phyloP scores from a whole-genome alignment of 2,329 filamentous ascomycete genomes.

The Calonectria honghensis region DNA sequence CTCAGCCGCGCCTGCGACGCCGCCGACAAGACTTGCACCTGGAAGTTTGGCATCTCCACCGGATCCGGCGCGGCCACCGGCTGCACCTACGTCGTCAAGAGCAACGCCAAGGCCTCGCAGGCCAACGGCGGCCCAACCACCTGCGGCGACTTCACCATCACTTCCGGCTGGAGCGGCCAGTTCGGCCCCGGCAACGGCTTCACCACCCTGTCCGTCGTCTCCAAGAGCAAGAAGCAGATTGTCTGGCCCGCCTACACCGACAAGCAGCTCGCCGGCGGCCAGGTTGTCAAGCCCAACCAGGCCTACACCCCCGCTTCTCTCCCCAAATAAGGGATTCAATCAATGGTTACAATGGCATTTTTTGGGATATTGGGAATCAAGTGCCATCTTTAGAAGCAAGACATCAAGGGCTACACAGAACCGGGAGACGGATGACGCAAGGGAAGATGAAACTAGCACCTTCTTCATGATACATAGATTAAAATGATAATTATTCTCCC shows the following conservation, averaged over 20 bases:
- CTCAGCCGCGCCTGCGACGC: conserved; percentile 64
- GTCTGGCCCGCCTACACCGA: conserved; percentile 73
- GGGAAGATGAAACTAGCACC: conserved; percentile 9
- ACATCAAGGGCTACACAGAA: background rate
- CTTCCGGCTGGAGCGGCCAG: conserved; percentile 73
- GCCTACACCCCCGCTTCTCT: conserved; percentile 62
- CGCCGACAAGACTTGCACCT: conserved; percentile 64
- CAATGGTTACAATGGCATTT: background rate
- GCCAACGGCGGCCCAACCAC: conserved; percentile 61
- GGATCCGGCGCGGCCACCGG: conserved; percentile 61
- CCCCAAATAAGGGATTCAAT: conserved; percentile 41
- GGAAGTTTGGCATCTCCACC: conserved; percentile 66
- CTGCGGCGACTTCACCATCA: conserved; percentile 71
- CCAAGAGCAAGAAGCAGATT: conserved; percentile 66
- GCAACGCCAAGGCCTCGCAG: conserved; percentile 57
- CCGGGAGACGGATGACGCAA: conserved; percentile 10
- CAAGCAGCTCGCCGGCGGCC: conserved; percentile 65
- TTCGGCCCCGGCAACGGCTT: conserved; percentile 72
- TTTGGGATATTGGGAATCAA: background rate
- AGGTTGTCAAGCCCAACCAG: conserved; percentile 69
- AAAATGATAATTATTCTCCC: conserved; percentile 22
- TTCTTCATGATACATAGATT: conserved; percentile 16
- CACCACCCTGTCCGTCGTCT: conserved; percentile 71
- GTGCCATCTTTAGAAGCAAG: background rate
- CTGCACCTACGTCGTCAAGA: conserved; percentile 58